Evolutionary conservation across 805 yeast genomes (phyloP).

Genomic region (Suhomyces faveliae): DNA sequence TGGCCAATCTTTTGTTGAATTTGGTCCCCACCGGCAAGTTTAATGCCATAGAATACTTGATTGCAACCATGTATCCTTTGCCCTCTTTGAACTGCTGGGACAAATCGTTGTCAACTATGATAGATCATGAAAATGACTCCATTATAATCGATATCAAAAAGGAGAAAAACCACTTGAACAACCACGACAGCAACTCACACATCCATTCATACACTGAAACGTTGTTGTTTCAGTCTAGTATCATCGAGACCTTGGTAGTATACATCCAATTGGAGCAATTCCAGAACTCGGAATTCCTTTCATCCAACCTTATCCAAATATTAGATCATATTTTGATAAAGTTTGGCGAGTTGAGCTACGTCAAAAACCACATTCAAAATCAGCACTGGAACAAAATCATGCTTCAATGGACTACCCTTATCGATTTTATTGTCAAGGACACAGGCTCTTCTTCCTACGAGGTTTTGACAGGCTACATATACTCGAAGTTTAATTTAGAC

Average conservation of each 20-base stretch:
- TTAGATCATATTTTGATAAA: conserved; percentile 31
- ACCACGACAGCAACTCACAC: conserved; percentile 28
- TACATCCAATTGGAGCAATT: conserved; percentile 42
- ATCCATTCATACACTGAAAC: conserved; percentile 20
- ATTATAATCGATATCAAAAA: conserved; percentile 15
- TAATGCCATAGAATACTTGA: conserved; percentile 33
- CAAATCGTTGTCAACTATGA: conserved; percentile 15
- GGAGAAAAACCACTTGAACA: conserved; percentile 19
- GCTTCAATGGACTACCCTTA: conserved; percentile 27
- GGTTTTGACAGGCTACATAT: conserved; percentile 30
- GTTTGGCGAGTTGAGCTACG: conserved; percentile 23
- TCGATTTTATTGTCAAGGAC: conserved; percentile 35
- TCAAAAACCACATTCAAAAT: conserved; percentile 29
- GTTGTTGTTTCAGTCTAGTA: conserved; percentile 28
- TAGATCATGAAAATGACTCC: conserved; percentile 21
- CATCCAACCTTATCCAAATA: conserved; percentile 24
- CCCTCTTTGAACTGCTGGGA: conserved; percentile 34
- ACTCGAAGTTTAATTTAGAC: conserved; percentile 24
- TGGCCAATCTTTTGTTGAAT: conserved; percentile 33
- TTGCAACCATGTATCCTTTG: conserved; percentile 25
- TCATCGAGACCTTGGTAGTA: conserved; percentile 32
- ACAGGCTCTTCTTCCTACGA: conserved; percentile 39
- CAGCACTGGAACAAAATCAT: conserved; percentile 31
- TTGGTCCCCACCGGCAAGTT: conserved; percentile 41
- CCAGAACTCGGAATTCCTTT: conserved; percentile 36